Evolutionary conservation across 1,284 basidiomycete genomes (phyloP).

Genomic region (Moesziomyces antarcticus): DNA sequence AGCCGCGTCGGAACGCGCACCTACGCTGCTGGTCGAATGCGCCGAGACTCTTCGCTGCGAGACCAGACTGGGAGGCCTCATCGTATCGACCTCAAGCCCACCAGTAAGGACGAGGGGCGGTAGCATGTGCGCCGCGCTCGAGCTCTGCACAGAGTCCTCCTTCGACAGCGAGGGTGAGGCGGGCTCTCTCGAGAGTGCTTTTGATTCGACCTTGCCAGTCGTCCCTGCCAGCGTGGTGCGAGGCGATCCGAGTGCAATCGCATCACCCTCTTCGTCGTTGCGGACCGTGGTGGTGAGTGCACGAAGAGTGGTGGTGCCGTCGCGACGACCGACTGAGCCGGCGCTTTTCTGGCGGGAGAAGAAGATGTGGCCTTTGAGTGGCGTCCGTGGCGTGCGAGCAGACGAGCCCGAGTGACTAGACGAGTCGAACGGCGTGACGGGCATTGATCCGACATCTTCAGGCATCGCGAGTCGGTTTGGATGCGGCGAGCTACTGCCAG

Average conservation of each 20-base stretch:
- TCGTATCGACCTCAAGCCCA: slow-evolving; percentile 8
- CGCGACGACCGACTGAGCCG: slow-evolving; percentile 32
- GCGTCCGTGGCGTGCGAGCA: slow-evolving; percentile 34
- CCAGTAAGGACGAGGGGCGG: slow-evolving; percentile 29
- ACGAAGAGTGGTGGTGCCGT: slow-evolving; percentile 22
- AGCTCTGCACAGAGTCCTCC: neutral
- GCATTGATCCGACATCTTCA: slow-evolving; percentile 16
- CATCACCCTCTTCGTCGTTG: slow-evolving; percentile 14
- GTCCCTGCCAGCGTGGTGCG: neutral
- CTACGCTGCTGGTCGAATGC: slow-evolving; percentile 25
- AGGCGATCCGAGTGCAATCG: slow-evolving; percentile 11
- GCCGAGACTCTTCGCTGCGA: slow-evolving; percentile 26
- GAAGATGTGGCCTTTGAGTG: slow-evolving; percentile 38
- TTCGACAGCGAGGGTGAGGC: slow-evolving; percentile 14
- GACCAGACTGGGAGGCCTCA: slow-evolving; percentile 24
- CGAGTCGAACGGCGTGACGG: slow-evolving; percentile 30
- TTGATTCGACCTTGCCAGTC: neutral
- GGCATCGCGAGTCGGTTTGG: slow-evolving; percentile 5
- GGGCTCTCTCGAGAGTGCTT: slow-evolving; percentile 2
- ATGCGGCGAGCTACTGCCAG: slow-evolving; percentile 23
- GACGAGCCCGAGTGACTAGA: slow-evolving; percentile 27
- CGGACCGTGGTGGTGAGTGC: slow-evolving; percentile 21
- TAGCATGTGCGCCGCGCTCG: slow-evolving; percentile 20
- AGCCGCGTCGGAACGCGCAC: slow-evolving; percentile 22
- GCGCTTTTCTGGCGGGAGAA: slow-evolving; percentile 41